Conservation (phyloP, 2,329 filamentous ascomycete species). For the Phialocephala sp. region DNA sequence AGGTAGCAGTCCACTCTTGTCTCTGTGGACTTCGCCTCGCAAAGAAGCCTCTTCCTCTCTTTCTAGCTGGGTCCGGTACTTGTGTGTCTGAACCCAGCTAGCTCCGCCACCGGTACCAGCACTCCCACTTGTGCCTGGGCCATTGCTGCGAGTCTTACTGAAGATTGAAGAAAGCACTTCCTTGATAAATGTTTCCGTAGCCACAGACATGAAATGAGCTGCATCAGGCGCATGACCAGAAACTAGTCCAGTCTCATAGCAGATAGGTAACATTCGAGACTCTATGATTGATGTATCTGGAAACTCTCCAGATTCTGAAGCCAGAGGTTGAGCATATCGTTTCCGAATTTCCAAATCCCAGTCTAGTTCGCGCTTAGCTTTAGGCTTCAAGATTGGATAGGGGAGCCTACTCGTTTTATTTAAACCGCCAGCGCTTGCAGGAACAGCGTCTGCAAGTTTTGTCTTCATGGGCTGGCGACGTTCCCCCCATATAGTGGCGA, state of each 20-base stretch:
- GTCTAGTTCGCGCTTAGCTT: constrained; percentile 49
- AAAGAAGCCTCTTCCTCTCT: constrained; percentile 76
- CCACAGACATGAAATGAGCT: constrained; percentile 67
- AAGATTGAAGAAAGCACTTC: constrained; percentile 68
- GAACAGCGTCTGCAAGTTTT: constrained; percentile 64
- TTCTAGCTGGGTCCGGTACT: constrained; percentile 76
- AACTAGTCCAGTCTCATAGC: constrained; percentile 68
- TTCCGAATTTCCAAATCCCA: constrained; percentile 72
- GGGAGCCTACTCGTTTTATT: constrained; percentile 69
- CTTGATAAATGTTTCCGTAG: constrained; percentile 71
- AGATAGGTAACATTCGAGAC: constrained; percentile 69
- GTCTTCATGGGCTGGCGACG: constrained; percentile 43
- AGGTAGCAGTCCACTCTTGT: constrained; percentile 79
- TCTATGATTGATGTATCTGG: constrained; percentile 69
- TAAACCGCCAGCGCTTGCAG: constrained; percentile 72
- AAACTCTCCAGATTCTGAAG: constrained; percentile 72
- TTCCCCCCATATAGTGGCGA: constrained; percentile 42
- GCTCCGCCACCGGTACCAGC: constrained; percentile 69
- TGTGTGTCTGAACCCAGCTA: constrained; percentile 78
- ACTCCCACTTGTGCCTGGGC: constrained; percentile 64
- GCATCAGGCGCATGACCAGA: constrained; percentile 65
- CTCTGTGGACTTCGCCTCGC: constrained; percentile 75
- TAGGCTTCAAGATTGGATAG: constrained; percentile 12
- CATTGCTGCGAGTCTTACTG: constrained; percentile 68
- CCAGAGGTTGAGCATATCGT: constrained; percentile 66